These are phyloP conservation scores for Chaetomiaceae sp. DNA, from an alignment of 2,329 filamentous ascomycete genomes.

Conservation along the genomic window DNA sequence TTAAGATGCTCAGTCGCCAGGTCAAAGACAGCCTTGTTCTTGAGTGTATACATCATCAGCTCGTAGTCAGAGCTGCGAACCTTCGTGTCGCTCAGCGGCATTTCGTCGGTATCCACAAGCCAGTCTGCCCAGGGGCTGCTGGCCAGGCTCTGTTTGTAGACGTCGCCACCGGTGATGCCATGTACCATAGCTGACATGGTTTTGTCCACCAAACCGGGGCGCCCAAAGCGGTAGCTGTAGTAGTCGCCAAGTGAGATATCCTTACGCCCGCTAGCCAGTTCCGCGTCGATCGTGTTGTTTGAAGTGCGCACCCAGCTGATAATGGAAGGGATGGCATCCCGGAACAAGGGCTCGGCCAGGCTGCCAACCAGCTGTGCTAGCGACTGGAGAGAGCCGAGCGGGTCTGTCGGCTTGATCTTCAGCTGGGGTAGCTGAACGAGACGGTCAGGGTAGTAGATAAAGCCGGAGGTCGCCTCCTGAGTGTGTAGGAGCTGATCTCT, in stretches of 20 bases:
- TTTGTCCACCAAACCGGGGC: conserved; percentile 58
- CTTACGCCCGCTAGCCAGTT: not conserved
- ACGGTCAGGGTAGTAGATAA: conserved; percentile 82
- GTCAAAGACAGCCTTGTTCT: conserved; percentile 4
- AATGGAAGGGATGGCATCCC: not conserved
- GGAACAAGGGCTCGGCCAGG: conserved; percentile 50
- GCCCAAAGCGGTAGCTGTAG: conserved; percentile 47
- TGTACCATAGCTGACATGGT: conserved; percentile 70
- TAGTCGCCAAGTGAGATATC: conserved; percentile 62
- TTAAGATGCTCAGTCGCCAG: conserved; percentile 6
- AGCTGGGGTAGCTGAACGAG: conserved; percentile 59
- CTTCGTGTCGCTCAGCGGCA: not conserved
- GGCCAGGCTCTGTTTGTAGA: conserved; percentile 70
- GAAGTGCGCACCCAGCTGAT: not conserved
- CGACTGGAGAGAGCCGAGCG: conserved; percentile 27
- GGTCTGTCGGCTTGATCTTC: not conserved
- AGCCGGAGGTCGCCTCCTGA: conserved; percentile 55
- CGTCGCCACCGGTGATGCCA: conserved; percentile 88
- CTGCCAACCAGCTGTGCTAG: conserved; percentile 31
- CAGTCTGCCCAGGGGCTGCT: conserved; percentile 45
- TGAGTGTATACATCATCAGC: conserved; percentile 8
- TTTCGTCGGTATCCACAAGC: not conserved
- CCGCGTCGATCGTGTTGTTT: not conserved
- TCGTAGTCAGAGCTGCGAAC: conserved; percentile 7
- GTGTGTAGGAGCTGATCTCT: conserved; percentile 48